Evolutionary conservation across 1,284 basidiomycete genomes (phyloP).

Genomic region (Sporisorium sorghi): DNA sequence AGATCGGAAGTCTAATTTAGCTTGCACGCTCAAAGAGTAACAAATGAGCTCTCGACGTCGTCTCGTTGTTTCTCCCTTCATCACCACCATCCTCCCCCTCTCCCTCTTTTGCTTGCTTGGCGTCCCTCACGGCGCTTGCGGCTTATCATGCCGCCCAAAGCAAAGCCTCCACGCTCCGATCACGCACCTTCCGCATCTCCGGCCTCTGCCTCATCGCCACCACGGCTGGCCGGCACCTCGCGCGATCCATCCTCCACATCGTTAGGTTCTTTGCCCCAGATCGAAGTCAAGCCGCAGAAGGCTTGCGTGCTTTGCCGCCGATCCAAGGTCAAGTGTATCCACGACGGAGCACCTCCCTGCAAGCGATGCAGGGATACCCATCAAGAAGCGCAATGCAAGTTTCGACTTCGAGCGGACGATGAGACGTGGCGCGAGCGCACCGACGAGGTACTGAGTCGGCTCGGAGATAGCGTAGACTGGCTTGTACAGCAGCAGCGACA

Average conservation of each 20-base stretch:
- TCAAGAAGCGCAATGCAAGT: constrained; percentile 60
- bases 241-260: constrained; percentile 25
- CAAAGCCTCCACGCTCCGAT: constrained; percentile 17
- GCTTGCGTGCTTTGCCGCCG: constrained; percentile 58
- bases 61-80: background rate
- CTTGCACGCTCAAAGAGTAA: no score
- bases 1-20: constrained; percentile 13
- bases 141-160: constrained; percentile 36
- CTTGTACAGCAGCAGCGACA: constrained; percentile 40
- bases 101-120: constrained; percentile 2
- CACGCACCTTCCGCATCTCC: constrained; percentile 22
- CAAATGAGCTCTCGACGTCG: background rate
- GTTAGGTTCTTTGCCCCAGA: constrained; percentile 26
- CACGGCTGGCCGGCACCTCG: constrained; percentile 6
- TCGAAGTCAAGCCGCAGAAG: constrained; percentile 59
- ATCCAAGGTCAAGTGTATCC: constrained; percentile 61
- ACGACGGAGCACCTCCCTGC: constrained; percentile 61
- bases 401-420: constrained; percentile 57
- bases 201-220: constrained; percentile 30
- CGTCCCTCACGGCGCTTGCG: constrained; percentile 6
- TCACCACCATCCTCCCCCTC: constrained; percentile 13
- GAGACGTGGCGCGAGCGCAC: constrained; percentile 62
- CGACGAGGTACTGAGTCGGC: constrained; percentile 49
- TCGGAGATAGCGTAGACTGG: constrained; percentile 54
- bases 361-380: constrained; percentile 55